A percentile compares a stretch with the other conserved stretches of the same genome.
phyloP scores from a whole-genome alignment of 1,139 yeast species.

The Taphrina pruni region DNA sequence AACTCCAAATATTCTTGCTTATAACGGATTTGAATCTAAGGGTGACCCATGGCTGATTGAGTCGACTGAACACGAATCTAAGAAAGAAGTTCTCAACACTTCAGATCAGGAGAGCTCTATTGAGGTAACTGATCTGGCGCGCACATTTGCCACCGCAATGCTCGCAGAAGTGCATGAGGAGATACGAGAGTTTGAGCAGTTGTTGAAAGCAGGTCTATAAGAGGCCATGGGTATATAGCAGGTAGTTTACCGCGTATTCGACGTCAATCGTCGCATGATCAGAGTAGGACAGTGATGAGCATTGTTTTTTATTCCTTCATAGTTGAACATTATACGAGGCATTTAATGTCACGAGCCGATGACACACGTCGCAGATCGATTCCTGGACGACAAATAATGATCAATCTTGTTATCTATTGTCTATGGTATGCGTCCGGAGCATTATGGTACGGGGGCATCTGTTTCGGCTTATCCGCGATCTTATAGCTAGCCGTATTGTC shows the following conservation, averaged over 20 bases:
- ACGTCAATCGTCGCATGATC: too few species aligned
- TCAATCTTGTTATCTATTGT: too few species aligned
- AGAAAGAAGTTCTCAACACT: not conserved
- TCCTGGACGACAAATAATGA: too few species aligned
- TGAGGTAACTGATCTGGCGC: not conserved
- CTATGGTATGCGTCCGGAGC: too few species aligned
- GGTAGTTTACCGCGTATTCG: not conserved
- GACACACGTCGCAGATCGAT: too few species aligned
- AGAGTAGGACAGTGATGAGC: not conserved
- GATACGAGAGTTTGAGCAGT: constrained; percentile 3
- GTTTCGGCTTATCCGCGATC: too few species aligned
- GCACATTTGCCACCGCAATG: constrained; percentile 8
- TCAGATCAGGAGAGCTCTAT: not conserved
- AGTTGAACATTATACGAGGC: not conserved
- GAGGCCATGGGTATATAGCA: not conserved
- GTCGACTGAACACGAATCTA: not conserved
- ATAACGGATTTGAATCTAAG: constrained; percentile 63
- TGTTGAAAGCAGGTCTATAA: not conserved
- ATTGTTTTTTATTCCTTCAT: not conserved
- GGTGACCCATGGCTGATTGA: constrained; percentile 29
- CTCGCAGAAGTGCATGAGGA: constrained; percentile 16
- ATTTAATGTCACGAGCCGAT: too few species aligned
- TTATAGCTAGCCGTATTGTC: too few species aligned
- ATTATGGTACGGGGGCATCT: too few species aligned
- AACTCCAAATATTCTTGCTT: constrained; percentile 88